Evolutionary conservation across 805 yeast genomes (phyloP).

Genomic region (Ogataea siamensis): DNA sequence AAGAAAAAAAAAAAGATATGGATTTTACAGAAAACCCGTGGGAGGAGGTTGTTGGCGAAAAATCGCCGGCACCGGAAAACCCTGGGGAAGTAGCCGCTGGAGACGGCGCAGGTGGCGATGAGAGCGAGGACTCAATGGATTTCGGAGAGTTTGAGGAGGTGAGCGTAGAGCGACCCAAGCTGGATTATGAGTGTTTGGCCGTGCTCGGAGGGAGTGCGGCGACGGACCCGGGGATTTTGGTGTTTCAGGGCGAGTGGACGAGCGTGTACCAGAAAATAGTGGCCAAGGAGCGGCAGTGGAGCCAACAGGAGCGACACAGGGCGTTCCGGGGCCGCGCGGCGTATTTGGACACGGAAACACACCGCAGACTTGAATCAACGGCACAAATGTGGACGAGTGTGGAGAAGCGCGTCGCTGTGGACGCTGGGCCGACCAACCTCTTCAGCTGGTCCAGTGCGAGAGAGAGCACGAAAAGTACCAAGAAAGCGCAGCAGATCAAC

Average conservation of each 20-base stretch:
- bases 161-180: not conserved
- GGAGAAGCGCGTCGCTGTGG: slow-evolving; percentile 29
- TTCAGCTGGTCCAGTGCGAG: slow-evolving; percentile 23
- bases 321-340: slow-evolving; percentile 6
- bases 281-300: slow-evolving; percentile 1
- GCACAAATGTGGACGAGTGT: slow-evolving; percentile 26
- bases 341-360: slow-evolving; percentile 7
- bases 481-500: slow-evolving; percentile 20
- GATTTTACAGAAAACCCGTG: slow-evolving; percentile 13
- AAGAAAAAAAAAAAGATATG: slow-evolving; percentile 10
- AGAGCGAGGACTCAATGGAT: slow-evolving; percentile 1
- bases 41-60: slow-evolving; percentile 4
- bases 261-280: slow-evolving; percentile 1
- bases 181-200: not conserved
- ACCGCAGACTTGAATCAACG: slow-evolving; percentile 12
- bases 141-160: slow-evolving; percentile 3
- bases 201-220: not conserved
- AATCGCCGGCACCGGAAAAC: too few relatives aligned
- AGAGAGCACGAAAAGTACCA: slow-evolving; percentile 3
- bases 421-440: slow-evolving; percentile 11
- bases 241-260: slow-evolving; percentile 3
- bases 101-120: not conserved
- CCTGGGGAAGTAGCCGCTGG: too few relatives aligned
- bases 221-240: not conserved
- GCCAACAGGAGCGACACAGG: not conserved